Evolutionary conservation across 805 yeast species (phyloP).

Genomic region (Candida succiphila): DNA sequence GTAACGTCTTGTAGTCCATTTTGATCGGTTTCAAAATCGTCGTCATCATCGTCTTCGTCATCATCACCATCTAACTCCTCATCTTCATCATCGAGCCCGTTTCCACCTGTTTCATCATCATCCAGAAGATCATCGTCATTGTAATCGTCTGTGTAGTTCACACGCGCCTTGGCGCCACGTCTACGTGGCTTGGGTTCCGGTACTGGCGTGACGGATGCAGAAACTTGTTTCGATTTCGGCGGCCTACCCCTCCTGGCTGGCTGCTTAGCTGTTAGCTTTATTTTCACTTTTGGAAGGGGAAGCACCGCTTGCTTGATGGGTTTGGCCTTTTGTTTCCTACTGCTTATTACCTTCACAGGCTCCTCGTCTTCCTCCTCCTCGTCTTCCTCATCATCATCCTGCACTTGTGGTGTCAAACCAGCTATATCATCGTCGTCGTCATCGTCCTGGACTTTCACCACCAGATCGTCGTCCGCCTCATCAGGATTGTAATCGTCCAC

Average conservation of each 20-base stretch:
- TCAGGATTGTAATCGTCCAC: neutral
- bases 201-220: too few relatives aligned
- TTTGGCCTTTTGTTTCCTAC: too few relatives aligned
- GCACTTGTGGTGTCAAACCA: neutral
- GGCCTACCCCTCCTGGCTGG: too few relatives aligned
- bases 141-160: constrained; percentile 17
- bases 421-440: neutral
- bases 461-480: neutral
- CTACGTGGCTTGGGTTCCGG: neutral
- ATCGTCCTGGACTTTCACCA: neutral
- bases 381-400: constrained; percentile 1
- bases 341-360: too few relatives aligned
- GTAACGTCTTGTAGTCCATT: constrained; percentile 30
- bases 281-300: constrained; percentile 2
- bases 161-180: constrained; percentile 1
- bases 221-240: too few relatives aligned
- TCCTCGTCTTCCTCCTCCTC: constrained; percentile 7
- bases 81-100: constrained; percentile 2
- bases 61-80: constrained; percentile 9
- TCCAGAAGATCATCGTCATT: constrained; percentile 19
- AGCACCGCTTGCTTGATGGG: too few relatives aligned
- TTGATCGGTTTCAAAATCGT: constrained; percentile 33
- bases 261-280: neutral
- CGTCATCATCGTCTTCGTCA: constrained; percentile 15
- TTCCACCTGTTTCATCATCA: constrained; percentile 3